Conservation (phyloP, 2,329 filamentous ascomycete species). For the Fragosphaeria purpurea region DNA sequence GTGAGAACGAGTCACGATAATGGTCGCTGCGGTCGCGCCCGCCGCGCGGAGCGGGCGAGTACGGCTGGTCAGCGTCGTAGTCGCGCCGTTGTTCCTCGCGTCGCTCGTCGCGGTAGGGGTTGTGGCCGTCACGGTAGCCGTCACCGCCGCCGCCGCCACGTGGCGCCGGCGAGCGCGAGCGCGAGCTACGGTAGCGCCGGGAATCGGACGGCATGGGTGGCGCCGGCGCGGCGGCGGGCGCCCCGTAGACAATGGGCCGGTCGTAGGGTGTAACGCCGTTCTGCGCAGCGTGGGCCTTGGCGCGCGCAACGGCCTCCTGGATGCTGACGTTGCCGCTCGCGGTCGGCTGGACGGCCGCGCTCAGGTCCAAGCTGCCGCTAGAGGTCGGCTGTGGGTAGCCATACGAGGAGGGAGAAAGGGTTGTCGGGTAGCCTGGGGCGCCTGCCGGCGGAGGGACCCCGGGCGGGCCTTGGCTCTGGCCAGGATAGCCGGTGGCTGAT, state of each 20-base stretch:
- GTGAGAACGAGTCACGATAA: conserved; percentile 44
- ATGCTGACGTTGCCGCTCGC: conserved; percentile 76
- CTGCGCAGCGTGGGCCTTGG: conserved; percentile 70
- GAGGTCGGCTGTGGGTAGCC: conserved; percentile 53
- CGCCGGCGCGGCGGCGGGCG: conserved; percentile 18
- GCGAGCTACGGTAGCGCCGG: conserved; percentile 52
- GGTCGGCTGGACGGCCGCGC: conserved; percentile 60
- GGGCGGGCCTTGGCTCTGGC: conserved; percentile 4
- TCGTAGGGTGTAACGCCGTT: conserved; percentile 61
- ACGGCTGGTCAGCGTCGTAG: conserved; percentile 24
- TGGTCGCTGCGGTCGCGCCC: conserved; percentile 33
- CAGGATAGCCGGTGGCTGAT: conserved; percentile 13
- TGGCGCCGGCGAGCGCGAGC: conserved; percentile 60
- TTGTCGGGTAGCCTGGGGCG: conserved; percentile 8
- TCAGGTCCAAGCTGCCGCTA: conserved; percentile 71
- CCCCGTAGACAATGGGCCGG: conserved; percentile 38
- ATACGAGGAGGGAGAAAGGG: conserved; percentile 10
- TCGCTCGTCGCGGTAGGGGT: conserved; percentile 48
- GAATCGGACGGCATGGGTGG: conserved; percentile 19
- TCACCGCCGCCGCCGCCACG: conserved; percentile 59
- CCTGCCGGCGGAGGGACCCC: conserved; percentile 8
- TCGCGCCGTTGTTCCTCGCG: conserved; percentile 40
- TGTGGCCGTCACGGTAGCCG: conserved; percentile 29
- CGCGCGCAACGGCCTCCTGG: conserved; percentile 74
- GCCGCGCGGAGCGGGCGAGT: conserved; percentile 20